phyloP scores from a whole-genome alignment of 257 asterid species.

The Coffea eugenioides region DNA sequence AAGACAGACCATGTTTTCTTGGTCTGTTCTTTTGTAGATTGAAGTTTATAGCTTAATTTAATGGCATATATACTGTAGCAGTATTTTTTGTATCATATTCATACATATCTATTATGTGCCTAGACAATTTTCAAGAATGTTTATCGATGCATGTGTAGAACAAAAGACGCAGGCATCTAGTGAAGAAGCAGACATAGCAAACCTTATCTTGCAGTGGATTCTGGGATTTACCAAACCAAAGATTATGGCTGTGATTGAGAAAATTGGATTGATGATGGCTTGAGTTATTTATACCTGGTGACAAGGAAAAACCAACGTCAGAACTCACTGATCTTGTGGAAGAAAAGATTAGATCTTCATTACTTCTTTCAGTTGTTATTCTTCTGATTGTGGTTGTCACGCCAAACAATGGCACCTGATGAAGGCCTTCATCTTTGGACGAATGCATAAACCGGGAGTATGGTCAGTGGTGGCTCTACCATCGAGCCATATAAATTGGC shows the following conservation, averaged over 20 bases:
- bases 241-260: constrained; percentile 38
- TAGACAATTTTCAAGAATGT: neutral
- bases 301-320: constrained; percentile 42
- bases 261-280: constrained; percentile 29
- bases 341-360: constrained; percentile 51
- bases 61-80: neutral
- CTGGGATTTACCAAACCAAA: constrained; percentile 35
- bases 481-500: neutral
- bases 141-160: constrained; percentile 31
- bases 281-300: constrained; percentile 34
- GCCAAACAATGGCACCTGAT: constrained; percentile 28
- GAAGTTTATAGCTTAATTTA: too few relatives aligned
- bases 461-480: neutral
- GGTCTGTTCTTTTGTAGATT: neutral
- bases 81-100: neutral
- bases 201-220: constrained; percentile 44
- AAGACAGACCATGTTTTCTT: neutral
- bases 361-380: constrained; percentile 47
- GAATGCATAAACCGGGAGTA: neutral
- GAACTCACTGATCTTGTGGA: constrained; percentile 45
- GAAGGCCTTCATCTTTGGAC: neutral
- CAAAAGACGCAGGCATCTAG: constrained; percentile 16
- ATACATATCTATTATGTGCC: neutral
- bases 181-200: constrained; percentile 26
- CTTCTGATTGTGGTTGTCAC: constrained; percentile 50